Evolutionary conservation across 495 filamentous ascomycete species (phyloP).

Genomic region (Hyaloscypha bicolor): DNA sequence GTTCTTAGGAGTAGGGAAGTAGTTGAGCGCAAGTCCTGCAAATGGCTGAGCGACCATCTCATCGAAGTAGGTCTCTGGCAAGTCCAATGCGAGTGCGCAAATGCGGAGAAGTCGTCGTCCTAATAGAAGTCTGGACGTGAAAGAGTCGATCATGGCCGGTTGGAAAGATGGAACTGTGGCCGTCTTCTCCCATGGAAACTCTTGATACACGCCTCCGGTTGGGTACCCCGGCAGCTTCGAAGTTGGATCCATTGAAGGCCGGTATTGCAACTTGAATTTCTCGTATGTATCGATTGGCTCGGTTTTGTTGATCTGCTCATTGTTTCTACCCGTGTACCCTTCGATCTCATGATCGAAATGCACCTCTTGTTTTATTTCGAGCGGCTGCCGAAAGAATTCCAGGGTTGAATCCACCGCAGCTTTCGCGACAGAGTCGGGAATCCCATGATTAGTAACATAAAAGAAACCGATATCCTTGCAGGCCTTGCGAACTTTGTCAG

Average conservation of each 20-base stretch:
- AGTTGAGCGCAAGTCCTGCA: slow-evolving; percentile 41
- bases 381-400: slow-evolving; percentile 45
- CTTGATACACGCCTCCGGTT: too few species aligned
- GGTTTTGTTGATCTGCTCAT: too few species aligned
- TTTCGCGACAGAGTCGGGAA: slow-evolving; percentile 44
- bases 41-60: slow-evolving; percentile 37
- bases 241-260: too few species aligned
- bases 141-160: too few species aligned
- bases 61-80: slow-evolving; percentile 52
- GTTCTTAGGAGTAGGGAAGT: too few species aligned
- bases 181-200: slow-evolving; percentile 40
- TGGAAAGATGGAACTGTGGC: slow-evolving; percentile 5
- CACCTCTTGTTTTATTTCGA: slow-evolving; percentile 34
- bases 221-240: too few species aligned
- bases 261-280: too few species aligned
- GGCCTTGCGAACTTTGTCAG: slow-evolving; percentile 38
- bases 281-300: too few species aligned
- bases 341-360: too few species aligned
- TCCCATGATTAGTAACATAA: slow-evolving; percentile 54
- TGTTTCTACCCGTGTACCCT: too few species aligned
- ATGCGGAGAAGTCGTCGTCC: slow-evolving; percentile 1
- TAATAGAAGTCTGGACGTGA: too few species aligned
- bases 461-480: slow-evolving; percentile 52
- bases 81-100: slow-evolving; percentile 48
- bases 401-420: slow-evolving; percentile 33